phyloP scores from a whole-genome alignment of 306 rosid genomes.

The Arachis stenosperma region DNA sequence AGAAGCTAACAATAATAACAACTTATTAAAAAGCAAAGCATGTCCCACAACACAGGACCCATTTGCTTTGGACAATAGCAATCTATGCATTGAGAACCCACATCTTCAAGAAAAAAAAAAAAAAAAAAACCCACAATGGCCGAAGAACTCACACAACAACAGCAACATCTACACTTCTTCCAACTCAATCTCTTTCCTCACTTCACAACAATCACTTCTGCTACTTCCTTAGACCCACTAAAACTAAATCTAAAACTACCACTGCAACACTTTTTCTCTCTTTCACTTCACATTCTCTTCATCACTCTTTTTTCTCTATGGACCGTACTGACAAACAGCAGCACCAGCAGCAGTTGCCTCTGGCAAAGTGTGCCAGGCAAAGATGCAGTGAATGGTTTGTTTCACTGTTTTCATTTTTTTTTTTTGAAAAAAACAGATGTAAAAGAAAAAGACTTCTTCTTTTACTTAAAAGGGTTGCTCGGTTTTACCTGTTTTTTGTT shows the following conservation, averaged over 20 bases:
- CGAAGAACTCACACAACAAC: constrained; percentile 59
- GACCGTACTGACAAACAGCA: constrained; percentile 76
- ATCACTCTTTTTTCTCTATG: constrained; percentile 53
- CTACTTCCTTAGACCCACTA: constrained; percentile 55
- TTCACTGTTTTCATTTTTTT: constrained; percentile 18
- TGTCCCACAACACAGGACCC: constrained; percentile 94
- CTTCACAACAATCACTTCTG: constrained; percentile 43
- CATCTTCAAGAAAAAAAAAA: constrained; percentile 48
- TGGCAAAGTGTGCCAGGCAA: constrained; percentile 73
- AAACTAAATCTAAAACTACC: not conserved
- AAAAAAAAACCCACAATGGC: constrained; percentile 47
- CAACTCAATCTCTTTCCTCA: constrained; percentile 58
- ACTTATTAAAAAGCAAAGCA: constrained; percentile 40
- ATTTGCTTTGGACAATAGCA: constrained; percentile 79
- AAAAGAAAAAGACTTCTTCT: not conserved
- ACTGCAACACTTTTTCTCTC: constrained; percentile 43
- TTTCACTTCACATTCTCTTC: constrained; percentile 50
- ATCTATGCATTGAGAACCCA: constrained; percentile 72
- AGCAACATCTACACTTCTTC: constrained; percentile 29
- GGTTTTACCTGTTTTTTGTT: constrained; percentile 34
- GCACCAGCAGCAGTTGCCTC: constrained; percentile 63
- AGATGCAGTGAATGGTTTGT: constrained; percentile 92
- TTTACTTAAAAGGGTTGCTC: not conserved
- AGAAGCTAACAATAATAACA: not conserved
- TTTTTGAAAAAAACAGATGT: not conserved